Base-by-base conservation (phyloP, 257 asterid genomes). In the Plantago elongata region DNA sequence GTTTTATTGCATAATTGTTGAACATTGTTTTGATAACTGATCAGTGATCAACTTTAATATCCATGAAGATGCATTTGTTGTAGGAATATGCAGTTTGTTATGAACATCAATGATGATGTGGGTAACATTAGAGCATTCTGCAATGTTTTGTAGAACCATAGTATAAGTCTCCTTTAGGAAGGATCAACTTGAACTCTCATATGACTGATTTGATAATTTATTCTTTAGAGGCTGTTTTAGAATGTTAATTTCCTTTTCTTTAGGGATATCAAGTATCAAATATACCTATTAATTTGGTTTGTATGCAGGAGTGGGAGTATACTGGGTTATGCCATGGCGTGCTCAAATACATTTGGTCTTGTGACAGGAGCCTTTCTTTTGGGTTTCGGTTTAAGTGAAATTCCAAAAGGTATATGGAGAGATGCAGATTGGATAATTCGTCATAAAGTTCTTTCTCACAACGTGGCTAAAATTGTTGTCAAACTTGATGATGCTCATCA, bases 361-460 rank as follows among this genome's bases (percentile, higher is more conserved):
- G 90, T 87, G 15, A 87, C 89, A 30, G 96, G 94, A 66, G 96
- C 94, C 66, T 84, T 87, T 74, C 94, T 87, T 59, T 89, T 84
- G 75, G 96, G 94, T 61, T 87, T 84, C 70, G 94, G 89, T 76
- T 77, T 87, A 77, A 83, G 85, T 77, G 94, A 87, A 71, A 83
- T 87, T 71, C 96, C 94, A 27, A 83, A 66, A 74, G 71, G 89
- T 65, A 73, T 81, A 34, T 87, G 96, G 96, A 83, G 75, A 76
- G 74, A 74, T 68, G 87, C 96, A 45, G 88, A 87, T 76, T 87
- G 96, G 95, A 74, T 74, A 60, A 69, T 69, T 59, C 86, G 82
- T 57, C 89, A 78, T 55, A 87, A 84, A 73, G 77, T 77, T 49
- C 88, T 84, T 61, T 84, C 95, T 40, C 95, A 84, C 68, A 80